Evolutionary conservation across 306 rosid genomes (phyloP), one percentile per base, ranked within the genome.

Genomic region (Vachellia pachyceras): DNA sequence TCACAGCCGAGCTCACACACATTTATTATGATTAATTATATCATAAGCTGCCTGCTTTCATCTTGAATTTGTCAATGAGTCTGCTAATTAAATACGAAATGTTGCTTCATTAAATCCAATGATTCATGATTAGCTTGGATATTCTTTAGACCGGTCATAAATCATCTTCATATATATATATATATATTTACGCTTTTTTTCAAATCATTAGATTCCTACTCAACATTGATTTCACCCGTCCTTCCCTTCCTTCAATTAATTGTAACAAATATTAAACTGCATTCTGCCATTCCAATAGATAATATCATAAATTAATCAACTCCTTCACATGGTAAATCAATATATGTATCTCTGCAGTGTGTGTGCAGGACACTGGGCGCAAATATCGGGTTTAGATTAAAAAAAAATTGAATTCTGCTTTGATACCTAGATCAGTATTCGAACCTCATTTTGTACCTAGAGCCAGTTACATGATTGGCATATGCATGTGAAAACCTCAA

Each of bases 181-280:
- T 29, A 29, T 29, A 29, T 29, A 3, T 44, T 2, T 3, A 86
- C 46, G 85, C 70, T 75, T 84, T 52, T 69, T 74, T 78, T 69
- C 79, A 80, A 86, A 83, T 86, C 82, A 75, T 84, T 81, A 87
- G 87, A 87, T 87, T 87, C 90, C 80, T 63, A 78, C 73, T 79
- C 72, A 40, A 44, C 79, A 46, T 46, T 13, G 3, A 79, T 70
- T 71, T 74, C 85, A 64, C 49, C 4, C 52, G 22, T 63, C 57
- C 67, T 52, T 45, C 22, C n/a, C 33, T 55, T 22, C 23, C 45
- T 3, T 14, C 2, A 29, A 29, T 2, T 29, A 29, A 29, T 29
- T 29, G 33, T 29, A 29, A 41, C 45, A 41, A 8, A 41, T 72
- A 61, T 39, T 82, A 75, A 71, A 55, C 76, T 46, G 47, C 73